These are phyloP conservation scores for Plectosphaerella plurivora DNA, from an alignment of 2,329 filamentous ascomycete species.

Conservation along the genomic window DNA sequence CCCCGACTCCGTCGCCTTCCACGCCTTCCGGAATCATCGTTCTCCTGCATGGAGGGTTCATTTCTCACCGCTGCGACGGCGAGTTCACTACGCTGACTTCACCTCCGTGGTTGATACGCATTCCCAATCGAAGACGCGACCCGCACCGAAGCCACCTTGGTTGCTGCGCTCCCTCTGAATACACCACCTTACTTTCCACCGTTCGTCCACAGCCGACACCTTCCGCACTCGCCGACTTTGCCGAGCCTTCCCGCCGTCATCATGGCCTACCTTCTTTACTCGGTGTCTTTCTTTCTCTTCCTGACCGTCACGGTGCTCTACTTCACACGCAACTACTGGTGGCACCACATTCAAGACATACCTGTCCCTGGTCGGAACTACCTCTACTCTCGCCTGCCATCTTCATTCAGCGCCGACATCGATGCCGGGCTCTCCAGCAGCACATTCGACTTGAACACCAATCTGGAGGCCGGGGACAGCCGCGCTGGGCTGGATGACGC, in stretches of 20 bases:
- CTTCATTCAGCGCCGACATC: conserved; percentile 76
- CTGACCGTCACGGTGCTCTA: conserved; percentile 71
- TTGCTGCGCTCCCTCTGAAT: too few species aligned
- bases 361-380: conserved; percentile 51
- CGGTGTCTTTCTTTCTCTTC: conserved; percentile 66
- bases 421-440: conserved; percentile 80
- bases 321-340: conserved; percentile 75
- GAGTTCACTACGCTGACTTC: too few species aligned
- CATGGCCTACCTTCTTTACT: conserved; percentile 82
- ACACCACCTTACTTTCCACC: too few species aligned
- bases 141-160: too few species aligned
- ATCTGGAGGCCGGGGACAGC: conserved; percentile 74
- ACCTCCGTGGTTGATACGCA: too few species aligned
- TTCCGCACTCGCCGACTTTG: too few species aligned
- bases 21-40: too few species aligned
- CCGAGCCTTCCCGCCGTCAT: conserved; percentile 12
- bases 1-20: too few species aligned
- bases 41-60: too few species aligned
- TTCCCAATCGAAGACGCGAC: too few species aligned
- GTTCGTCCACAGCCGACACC: too few species aligned
- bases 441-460: conserved; percentile 78
- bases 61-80: too few species aligned
- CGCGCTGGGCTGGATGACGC: conserved; percentile 76
- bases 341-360: conserved; percentile 60
- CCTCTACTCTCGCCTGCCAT: conserved; percentile 73